Evolutionary conservation across 2,329 filamentous ascomycete genomes (phyloP).

Genomic region (Pseudocercospora macadamiae): DNA sequence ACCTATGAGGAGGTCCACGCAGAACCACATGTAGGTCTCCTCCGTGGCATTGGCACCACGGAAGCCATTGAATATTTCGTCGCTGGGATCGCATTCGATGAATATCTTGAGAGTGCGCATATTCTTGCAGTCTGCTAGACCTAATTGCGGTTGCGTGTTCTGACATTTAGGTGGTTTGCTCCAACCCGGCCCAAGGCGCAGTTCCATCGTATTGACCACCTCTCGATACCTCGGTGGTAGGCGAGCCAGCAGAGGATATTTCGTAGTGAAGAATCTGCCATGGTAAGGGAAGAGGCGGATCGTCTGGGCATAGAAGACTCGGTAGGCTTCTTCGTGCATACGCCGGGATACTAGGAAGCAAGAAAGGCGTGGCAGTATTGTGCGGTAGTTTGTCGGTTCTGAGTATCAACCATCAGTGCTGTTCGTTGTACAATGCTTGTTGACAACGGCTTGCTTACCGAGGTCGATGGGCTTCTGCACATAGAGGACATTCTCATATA

Average conservation of each 20-base stretch:
- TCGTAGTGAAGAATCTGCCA: slow-evolving; percentile 71
- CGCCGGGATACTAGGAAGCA: slow-evolving; percentile 64
- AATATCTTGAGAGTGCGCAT: slow-evolving; percentile 67
- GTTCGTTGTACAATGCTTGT: not conserved
- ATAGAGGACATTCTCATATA: slow-evolving; percentile 67
- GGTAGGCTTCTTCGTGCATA: slow-evolving; percentile 65
- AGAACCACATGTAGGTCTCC: slow-evolving; percentile 72
- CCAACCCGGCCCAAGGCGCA: slow-evolving; percentile 75
- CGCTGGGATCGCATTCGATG: slow-evolving; percentile 70
- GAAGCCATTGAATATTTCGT: slow-evolving; percentile 68
- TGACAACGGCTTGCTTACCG: slow-evolving; percentile 23
- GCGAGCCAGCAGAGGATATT: slow-evolving; percentile 70
- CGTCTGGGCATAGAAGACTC: slow-evolving; percentile 66
- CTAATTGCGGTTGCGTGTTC: slow-evolving; percentile 67
- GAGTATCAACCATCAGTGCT: slow-evolving; percentile 1
- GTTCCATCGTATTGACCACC: slow-evolving; percentile 65
- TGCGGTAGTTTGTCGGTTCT: slow-evolving; percentile 66
- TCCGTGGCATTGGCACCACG: slow-evolving; percentile 55
- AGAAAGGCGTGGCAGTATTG: slow-evolving; percentile 59
- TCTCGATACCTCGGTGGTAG: slow-evolving; percentile 63
- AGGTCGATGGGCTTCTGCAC: slow-evolving; percentile 65
- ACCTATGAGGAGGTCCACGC: slow-evolving; percentile 57
- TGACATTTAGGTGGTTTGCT: slow-evolving; percentile 70
- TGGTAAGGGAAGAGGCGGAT: slow-evolving; percentile 69
- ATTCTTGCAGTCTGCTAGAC: slow-evolving; percentile 63